Evolutionary conservation across 768 basidiomycete genomes (phyloP).

Genomic region (Tricholoma bakamatsutake): DNA sequence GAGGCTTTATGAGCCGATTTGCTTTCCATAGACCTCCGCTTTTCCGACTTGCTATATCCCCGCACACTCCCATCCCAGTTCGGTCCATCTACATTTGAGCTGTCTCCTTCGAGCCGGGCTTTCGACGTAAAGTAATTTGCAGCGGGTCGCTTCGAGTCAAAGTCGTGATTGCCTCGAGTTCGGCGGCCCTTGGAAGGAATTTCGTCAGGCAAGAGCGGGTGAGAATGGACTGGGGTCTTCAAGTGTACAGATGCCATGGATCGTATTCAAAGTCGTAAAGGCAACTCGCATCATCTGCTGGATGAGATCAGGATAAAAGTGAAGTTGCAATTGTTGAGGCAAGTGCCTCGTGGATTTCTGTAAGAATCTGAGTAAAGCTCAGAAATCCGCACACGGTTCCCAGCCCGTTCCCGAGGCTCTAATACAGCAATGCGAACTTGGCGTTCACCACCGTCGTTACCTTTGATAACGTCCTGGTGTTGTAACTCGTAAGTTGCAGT

Average conservation of each 20-base stretch:
- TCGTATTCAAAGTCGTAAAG: background rate
- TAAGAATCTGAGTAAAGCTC: background rate
- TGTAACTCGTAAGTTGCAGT: no score
- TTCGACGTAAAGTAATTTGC: conserved; percentile 60
- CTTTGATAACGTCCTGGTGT: no score
- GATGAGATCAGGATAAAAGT: background rate
- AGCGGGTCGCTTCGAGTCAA: conserved; percentile 24
- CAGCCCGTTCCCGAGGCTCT: background rate
- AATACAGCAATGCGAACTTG: no score
- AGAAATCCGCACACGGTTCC: background rate
- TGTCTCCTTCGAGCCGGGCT: conserved; percentile 49
- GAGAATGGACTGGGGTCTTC: conserved; percentile 60
- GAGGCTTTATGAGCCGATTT: conserved; percentile 18
- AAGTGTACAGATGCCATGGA: conserved; percentile 33
- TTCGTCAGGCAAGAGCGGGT: conserved; percentile 65
- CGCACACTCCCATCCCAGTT: conserved; percentile 51
- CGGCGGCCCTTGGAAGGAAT: conserved; percentile 40
- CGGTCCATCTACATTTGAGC: conserved; percentile 17
- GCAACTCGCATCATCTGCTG: conserved; percentile 1
- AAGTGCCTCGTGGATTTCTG: background rate
- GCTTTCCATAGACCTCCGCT: conserved; percentile 17
- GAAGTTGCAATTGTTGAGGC: background rate
- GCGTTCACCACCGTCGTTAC: no score
- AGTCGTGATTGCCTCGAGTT: conserved; percentile 34
- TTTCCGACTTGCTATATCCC: conserved; percentile 42